Conservation (phyloP, 129 eudicot species). For the Ambrosia trifida region DNA sequence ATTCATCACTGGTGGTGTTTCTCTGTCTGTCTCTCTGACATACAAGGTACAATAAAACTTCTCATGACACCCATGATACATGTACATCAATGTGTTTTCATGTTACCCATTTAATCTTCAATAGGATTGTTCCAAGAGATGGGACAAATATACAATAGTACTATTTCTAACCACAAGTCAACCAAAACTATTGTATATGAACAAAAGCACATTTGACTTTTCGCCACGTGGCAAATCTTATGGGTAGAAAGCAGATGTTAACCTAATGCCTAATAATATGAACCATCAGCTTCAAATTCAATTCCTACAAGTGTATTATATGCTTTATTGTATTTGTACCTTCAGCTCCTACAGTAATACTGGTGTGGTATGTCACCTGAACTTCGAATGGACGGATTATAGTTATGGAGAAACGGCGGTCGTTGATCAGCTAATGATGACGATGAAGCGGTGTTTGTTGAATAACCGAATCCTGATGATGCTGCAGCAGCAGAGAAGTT, state of each 20-base stretch:
- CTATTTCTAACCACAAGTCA: too few species aligned
- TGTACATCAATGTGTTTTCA: not conserved
- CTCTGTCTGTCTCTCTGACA: not conserved
- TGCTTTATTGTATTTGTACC: slow-evolving; percentile 11
- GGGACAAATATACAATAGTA: too few species aligned
- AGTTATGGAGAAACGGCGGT: slow-evolving; percentile 28
- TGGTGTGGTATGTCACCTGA: not conserved
- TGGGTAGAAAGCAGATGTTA: not conserved
- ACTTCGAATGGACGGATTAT: slow-evolving; percentile 20
- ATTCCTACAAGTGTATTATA: slow-evolving; percentile 4
- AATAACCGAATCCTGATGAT: slow-evolving; percentile 86
- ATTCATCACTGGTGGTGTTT: not conserved
- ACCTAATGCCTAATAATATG: slow-evolving; percentile 10
- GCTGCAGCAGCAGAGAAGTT: slow-evolving; percentile 88
- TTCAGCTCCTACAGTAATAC: slow-evolving; percentile 37
- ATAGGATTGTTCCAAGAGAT: slow-evolving; percentile 10
- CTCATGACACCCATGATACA: not conserved
- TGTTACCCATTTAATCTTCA: not conserved
- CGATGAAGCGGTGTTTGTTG: slow-evolving; percentile 50
- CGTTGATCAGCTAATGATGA: slow-evolving; percentile 36
- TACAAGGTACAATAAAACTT: not conserved
- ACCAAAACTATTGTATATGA: too few species aligned
- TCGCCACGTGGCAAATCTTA: too few species aligned
- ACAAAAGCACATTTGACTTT: too few species aligned
- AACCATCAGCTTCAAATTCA: slow-evolving; percentile 9